Base-by-base conservation (phyloP, 75 land plant species). In the Cupressus sempervirens region DNA sequence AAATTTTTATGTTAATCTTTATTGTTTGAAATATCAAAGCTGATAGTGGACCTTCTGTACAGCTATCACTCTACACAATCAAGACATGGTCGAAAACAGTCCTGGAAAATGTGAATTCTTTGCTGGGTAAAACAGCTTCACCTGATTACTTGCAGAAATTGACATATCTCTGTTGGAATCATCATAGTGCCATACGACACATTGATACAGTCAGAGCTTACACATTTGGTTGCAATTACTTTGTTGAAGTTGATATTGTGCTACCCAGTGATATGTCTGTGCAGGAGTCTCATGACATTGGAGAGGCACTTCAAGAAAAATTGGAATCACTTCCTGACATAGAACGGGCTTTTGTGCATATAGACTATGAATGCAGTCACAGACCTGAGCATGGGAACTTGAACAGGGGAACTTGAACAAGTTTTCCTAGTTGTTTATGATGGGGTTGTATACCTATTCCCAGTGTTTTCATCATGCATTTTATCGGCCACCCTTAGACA, bases 161-260 rank as follows among this genome's bases (percentile, higher is more conserved):
- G 80, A 96, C 99, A 58, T 97, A 93, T 83, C 91, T 97, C 1
- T 91, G 94, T 85, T 97, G 99, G 99, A 97, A 96, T 84, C 99
- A 97, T 86, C 93, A 97, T 82, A 89, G 91, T 67, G 93, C 91
- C 38, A 97, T 97, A 35, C 87, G 88, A 79, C 94, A 97, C 70
- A 97, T 97, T 34, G 99, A 97, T 88, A 97, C 99, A 7, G 99
- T 97, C n/a, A 88, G 98, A 73, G 99, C 99, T n/a, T 97, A 97
- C 86, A 92, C 94, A 10, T 94, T 97, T 86, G 99, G 98, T 4
- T 89, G 93, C 0, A 93, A 97, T 72, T 97, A 96, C 85, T 97
- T 97, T 87, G 98, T 95, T 43, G 99, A 97, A 90, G 98, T 97
- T 0, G 99, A 97, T 85, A 93, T 96, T 29, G 99, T 97, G 16